A percentile compares a stretch with the other conserved stretches of the same genome.
These are phyloP conservation scores for Colletotrichum higginsianum DNA, from an alignment of 2,329 filamentous ascomycete species.

Conservation along the genomic window DNA sequence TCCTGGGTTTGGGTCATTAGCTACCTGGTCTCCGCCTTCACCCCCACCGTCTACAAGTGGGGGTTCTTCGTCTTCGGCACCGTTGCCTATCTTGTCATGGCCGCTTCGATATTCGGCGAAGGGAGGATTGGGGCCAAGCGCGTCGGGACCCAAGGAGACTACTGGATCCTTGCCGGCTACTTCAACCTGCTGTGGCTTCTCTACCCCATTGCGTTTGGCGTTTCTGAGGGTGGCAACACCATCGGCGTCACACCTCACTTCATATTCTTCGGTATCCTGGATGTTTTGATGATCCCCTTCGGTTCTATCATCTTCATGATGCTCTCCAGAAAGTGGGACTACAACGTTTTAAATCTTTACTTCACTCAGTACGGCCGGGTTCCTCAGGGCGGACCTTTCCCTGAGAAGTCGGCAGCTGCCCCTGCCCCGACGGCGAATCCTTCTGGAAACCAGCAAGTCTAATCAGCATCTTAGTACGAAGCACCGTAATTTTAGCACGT, in stretches of 20 bases:
- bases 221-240: slow-evolving; percentile 67
- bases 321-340: slow-evolving; percentile 66
- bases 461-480: neutral
- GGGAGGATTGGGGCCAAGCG: slow-evolving; percentile 57
- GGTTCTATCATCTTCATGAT: slow-evolving; percentile 59
- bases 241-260: slow-evolving; percentile 62
- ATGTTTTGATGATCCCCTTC: slow-evolving; percentile 63
- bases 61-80: slow-evolving; percentile 70
- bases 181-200: slow-evolving; percentile 67
- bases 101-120: slow-evolving; percentile 58
- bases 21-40: slow-evolving; percentile 66
- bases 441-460: slow-evolving; percentile 9
- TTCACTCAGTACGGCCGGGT: slow-evolving; percentile 71
- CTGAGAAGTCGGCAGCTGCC: slow-evolving; percentile 58
- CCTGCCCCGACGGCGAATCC: slow-evolving; percentile 45
- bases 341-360: slow-evolving; percentile 63
- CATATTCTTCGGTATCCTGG: slow-evolving; percentile 70
- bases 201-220: slow-evolving; percentile 68
- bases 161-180: slow-evolving; percentile 62
- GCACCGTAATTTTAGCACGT: neutral
- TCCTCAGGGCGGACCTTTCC: slow-evolving; percentile 58
- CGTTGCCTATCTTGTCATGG: slow-evolving; percentile 62
- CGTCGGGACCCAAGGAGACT: slow-evolving; percentile 60
- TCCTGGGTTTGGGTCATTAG: slow-evolving; percentile 67
- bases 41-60: slow-evolving; percentile 68